These are phyloP conservation scores for Dactylellina leptospora DNA, from an alignment of 2,329 filamentous ascomycete genomes.

Conservation along the genomic window DNA sequence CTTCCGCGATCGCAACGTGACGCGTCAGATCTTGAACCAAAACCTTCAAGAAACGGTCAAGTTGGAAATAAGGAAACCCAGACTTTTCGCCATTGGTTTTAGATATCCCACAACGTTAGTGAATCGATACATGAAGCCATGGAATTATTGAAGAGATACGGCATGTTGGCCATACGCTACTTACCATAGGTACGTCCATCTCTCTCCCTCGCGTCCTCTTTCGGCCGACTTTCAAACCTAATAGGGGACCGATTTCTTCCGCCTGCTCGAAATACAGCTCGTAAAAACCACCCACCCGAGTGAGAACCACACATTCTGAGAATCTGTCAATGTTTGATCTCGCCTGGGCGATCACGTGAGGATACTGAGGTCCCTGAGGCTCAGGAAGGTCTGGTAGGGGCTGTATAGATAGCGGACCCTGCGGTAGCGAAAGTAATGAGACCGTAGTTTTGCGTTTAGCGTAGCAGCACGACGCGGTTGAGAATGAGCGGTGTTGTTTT, in stretches of 20 bases:
- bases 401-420: slow-evolving; percentile 31
- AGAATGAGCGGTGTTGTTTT: slow-evolving; percentile 2
- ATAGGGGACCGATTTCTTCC: slow-evolving; percentile 81
- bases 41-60: slow-evolving; percentile 91
- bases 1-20: slow-evolving; percentile 93
- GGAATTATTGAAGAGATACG: slow-evolving; percentile 18
- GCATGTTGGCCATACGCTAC: slow-evolving; percentile 49
- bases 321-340: slow-evolving; percentile 90
- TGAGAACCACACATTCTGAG: slow-evolving; percentile 87
- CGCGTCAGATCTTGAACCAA: slow-evolving; percentile 89
- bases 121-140: neutral
- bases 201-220: slow-evolving; percentile 75
- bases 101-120: neutral
- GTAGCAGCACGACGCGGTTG: neutral
- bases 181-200: slow-evolving; percentile 84
- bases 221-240: slow-evolving; percentile 85
- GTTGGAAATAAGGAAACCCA: slow-evolving; percentile 90
- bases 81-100: slow-evolving; percentile 66
- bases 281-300: slow-evolving; percentile 93
- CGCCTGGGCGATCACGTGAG: slow-evolving; percentile 87
- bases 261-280: slow-evolving; percentile 98
- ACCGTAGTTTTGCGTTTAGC: slow-evolving; percentile 43
- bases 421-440: slow-evolving; percentile 19
- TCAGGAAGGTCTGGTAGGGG: slow-evolving; percentile 54
- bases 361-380: slow-evolving; percentile 68